Base-by-base conservation (phyloP, 768 basidiomycete genomes). In the Rubroboletus satanas region DNA sequence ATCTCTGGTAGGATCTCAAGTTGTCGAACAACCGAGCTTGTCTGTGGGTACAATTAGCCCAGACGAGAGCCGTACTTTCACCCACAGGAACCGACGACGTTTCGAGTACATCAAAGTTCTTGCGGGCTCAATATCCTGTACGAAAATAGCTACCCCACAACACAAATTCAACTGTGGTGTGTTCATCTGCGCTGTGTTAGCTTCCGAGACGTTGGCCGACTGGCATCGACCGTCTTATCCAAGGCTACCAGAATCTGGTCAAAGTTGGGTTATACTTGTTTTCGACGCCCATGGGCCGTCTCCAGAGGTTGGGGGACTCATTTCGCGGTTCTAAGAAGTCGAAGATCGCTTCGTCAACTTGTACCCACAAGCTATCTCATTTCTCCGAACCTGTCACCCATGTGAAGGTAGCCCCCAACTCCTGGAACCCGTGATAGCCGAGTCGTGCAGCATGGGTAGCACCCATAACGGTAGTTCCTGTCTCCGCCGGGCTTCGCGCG, bases 81-180 rank as follows among this genome's bases (percentile, higher is more conserved):
- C 45, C 45, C 45, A 46, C 31, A 21, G 18, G 17, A n/a, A 21
- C 17, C 29, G 18, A 46, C 18, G 3, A 33, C 8, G 21, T 46
- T 46, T 9, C 15, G 23, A 15, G 31, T 23, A 10, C 32, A 33
- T 29, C n/a, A 18, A 28, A 52, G n/a, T 52, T 23, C 39, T 52
- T 52, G 12, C 29, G 18, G 29, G 29, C 17, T 42, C 29, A 31
- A 31, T 8, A 33, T 38, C 42, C 18, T 45, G 32, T 31, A 45
- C 12, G 7, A 21, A 31, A 31, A 11, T 45, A 14, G 45, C 31
- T 21, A 46, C 31, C 44, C 31, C 43, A 32, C 35, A 51, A 23
- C 26, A 46, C 37, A 31, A 46, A 41, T 26, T 55, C 45, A 55
- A 32, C 52, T 45, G 44, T 28, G 54, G 52, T 52, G 36, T 38